Percentiles rank a stretch among this genome's conserved stretches.
Evolutionary conservation across 441 rosid species (phyloP).

Genomic region (Gossypium laxum): DNA sequence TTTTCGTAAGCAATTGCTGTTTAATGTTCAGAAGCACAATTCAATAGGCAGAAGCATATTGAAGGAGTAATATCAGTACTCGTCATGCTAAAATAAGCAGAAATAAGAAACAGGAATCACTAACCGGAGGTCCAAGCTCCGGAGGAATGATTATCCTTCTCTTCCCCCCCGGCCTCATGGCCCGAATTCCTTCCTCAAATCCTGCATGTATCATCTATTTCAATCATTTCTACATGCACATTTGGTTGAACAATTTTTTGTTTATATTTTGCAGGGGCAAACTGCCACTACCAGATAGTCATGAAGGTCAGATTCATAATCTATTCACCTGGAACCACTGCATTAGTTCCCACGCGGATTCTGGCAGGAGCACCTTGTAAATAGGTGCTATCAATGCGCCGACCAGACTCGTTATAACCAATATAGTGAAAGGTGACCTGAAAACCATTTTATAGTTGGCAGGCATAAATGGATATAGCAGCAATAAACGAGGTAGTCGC

Average conservation of each 20-base stretch:
- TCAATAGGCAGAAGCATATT: neutral
- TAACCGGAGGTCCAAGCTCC: constrained; percentile 89
- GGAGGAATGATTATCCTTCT: constrained; percentile 92
- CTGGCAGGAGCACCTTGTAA: constrained; percentile 76
- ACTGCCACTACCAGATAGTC: neutral
- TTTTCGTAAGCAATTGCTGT: neutral
- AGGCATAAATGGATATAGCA: constrained; percentile 3
- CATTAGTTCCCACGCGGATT: constrained; percentile 77
- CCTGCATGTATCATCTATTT: constrained; percentile 36
- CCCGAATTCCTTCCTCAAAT: constrained; percentile 76
- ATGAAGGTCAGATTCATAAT: neutral
- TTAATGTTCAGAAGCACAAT: neutral
- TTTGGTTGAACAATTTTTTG: neutral
- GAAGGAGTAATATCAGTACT: neutral
- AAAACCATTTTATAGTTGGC: constrained; percentile 19
- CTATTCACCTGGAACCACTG: constrained; percentile 71
- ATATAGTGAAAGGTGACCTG: constrained; percentile 80
- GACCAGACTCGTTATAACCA: constrained; percentile 86
- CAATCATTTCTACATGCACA: neutral
- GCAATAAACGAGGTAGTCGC: neutral
- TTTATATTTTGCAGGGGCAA: neutral
- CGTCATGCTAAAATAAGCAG: neutral
- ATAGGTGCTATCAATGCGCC: constrained; percentile 83
- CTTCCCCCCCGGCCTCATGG: constrained; percentile 84
- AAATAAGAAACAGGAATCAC: constrained; percentile 20